Base-by-base conservation (phyloP, 805 yeast species). In the Lipomyces anomalus region DNA sequence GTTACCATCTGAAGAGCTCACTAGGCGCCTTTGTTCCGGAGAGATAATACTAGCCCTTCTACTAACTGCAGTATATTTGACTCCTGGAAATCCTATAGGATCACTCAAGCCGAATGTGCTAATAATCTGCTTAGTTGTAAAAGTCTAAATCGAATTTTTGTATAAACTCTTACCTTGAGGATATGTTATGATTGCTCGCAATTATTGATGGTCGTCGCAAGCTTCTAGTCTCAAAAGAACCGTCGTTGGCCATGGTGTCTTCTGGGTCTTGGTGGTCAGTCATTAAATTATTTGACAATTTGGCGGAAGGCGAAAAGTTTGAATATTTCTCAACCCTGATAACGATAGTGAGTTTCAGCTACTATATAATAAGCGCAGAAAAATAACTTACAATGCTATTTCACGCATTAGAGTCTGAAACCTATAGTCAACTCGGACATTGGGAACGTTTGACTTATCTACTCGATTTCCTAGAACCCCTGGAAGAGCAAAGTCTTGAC, bases 401-500 rank as follows among this genome's bases (percentile, higher is more conserved):
- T 81, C 87, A 47, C 77, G 75, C 61, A 84, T 89, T 24, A 84
- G 69, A 0, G 97, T 89, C 57, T 89, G 96, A 47, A 76, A 75
- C 62, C 99, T 77, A 64, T 84, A 92, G 17, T 80, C 78, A 28
- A 82, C 77, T 61, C 99, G 78, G 41, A 89, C 82, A 55, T 82
- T 81, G 1, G 99, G 98, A 41, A 92, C 96, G 61, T 92, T 92
- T 2, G 97, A 85, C 70, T 88, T 92, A 58, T 85, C 95, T 40
- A 92, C 80, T 60, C 85, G 89, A 60, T 89, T 88, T 4, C 95
- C 95, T 23, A 73, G 77, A n/a, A 78, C 73, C 4, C 94, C 95
- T 0, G 72, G 71, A 11, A 58, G 46, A 30, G 56, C 56, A 58
- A 65, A 67, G 48, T 78, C 63, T 47, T 78, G 73, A 32, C 97